Evolutionary conservation across 2,329 filamentous ascomycete genomes (phyloP).

Genomic region (Fusarium drepaniforme): DNA sequence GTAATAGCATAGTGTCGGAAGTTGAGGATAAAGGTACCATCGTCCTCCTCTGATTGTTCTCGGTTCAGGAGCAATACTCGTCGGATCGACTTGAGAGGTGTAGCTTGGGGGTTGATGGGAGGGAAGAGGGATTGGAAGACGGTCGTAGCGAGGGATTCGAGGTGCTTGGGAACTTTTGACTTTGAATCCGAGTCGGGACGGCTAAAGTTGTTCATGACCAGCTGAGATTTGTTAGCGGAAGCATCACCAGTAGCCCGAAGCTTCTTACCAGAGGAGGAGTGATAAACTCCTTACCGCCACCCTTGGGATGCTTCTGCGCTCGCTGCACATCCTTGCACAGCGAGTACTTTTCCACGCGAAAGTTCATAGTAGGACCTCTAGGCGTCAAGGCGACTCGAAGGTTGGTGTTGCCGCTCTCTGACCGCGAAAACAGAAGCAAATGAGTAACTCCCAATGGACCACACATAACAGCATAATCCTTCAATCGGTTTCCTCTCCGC

Average conservation of each 20-base stretch:
- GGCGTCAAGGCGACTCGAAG: constrained; percentile 89
- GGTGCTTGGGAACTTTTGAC: constrained; percentile 87
- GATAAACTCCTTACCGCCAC: constrained; percentile 86
- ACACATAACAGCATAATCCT: constrained; percentile 96
- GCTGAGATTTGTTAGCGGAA: constrained; percentile 57
- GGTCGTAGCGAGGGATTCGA: constrained; percentile 92
- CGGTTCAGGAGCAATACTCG: constrained; percentile 92
- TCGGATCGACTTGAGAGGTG: constrained; percentile 91
- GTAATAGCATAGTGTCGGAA: constrained; percentile 96
- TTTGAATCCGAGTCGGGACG: constrained; percentile 71
- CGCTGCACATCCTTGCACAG: constrained; percentile 90
- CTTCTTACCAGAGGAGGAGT: constrained; percentile 80
- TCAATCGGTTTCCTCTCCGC: constrained; percentile 85
- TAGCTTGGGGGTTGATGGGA: constrained; percentile 91
- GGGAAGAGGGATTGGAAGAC: constrained; percentile 98
- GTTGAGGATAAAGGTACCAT: constrained; percentile 84
- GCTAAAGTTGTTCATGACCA: constrained; percentile 99
- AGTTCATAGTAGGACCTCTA: constrained; percentile 91
- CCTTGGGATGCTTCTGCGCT: constrained; percentile 84
- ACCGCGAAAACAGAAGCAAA: constrained; percentile 92
- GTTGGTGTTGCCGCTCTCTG: constrained; percentile 91
- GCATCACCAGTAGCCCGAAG: background rate
- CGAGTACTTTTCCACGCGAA: constrained; percentile 94
- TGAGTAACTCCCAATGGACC: constrained; percentile 94
- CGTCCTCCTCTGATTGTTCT: constrained; percentile 70